A percentile compares a stretch with the other conserved stretches of the same genome.
These are phyloP conservation scores for Umbelopsis isabellina DNA, from an alignment of 192 early-diverging fungal genomes.

Conservation along the genomic window DNA sequence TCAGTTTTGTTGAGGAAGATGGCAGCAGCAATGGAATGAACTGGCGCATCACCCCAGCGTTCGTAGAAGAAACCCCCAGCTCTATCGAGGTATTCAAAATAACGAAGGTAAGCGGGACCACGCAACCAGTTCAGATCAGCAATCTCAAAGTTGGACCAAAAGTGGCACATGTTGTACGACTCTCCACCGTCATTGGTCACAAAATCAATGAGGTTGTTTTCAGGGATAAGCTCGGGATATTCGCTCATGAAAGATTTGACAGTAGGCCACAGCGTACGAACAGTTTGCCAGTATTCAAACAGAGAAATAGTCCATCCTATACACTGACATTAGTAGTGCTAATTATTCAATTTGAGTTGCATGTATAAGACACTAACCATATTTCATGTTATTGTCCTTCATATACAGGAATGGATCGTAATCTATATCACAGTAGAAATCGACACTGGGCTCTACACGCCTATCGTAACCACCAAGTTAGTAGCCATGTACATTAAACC, in stretches of 20 bases:
- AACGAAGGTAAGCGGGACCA: conserved; percentile 65
- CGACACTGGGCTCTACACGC: conserved; percentile 79
- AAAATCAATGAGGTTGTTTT: conserved; percentile 59
- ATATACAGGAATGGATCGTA: conserved; percentile 83
- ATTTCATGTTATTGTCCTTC: conserved; percentile 71
- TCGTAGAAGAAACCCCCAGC: conserved; percentile 90
- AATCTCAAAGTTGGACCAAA: conserved; percentile 93
- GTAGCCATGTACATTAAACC: not conserved
- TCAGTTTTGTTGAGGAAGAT: conserved; percentile 64
- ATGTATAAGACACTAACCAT: conserved; percentile 49
- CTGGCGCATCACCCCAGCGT: conserved; percentile 76
- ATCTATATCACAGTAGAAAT: conserved; percentile 79
- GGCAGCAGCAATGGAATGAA: conserved; percentile 72
- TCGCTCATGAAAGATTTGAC: conserved; percentile 55
- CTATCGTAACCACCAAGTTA: not conserved
- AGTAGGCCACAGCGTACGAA: conserved; percentile 75
- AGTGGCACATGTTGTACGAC: conserved; percentile 71
- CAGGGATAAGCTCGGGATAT: conserved; percentile 54
- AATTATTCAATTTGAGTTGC: not conserved
- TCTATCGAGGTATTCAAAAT: conserved; percentile 69
- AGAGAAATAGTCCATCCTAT: conserved; percentile 63
- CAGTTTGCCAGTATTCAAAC: conserved; percentile 64
- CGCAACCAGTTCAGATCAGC: conserved; percentile 72
- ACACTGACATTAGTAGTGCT: not conserved
- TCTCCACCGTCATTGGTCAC: conserved; percentile 58